These are phyloP conservation scores for Barbatosphaeria neglecta DNA, from an alignment of 495 filamentous ascomycete genomes.

Conservation along the genomic window DNA sequence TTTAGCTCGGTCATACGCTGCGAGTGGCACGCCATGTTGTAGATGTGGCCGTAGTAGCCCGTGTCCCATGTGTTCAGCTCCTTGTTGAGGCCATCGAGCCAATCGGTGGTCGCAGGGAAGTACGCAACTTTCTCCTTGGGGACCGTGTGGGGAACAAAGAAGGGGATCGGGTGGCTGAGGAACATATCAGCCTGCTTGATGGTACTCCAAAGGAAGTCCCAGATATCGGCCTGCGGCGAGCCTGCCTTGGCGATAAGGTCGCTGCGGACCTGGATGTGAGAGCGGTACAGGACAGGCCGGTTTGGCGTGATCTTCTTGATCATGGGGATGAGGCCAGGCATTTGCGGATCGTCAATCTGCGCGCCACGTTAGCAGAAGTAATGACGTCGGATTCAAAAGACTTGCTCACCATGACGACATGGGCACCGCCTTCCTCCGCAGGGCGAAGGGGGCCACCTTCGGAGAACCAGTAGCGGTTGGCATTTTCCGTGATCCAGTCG, in stretches of 20 bases:
- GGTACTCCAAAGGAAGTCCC: slow-evolving; percentile 65
- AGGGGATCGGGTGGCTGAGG: slow-evolving; percentile 70
- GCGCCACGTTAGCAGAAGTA: slow-evolving; percentile 5
- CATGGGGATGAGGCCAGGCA: slow-evolving; percentile 70
- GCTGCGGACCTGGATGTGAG: slow-evolving; percentile 74
- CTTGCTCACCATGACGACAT: slow-evolving; percentile 55
- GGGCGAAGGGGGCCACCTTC: slow-evolving; percentile 56
- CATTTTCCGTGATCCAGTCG: slow-evolving; percentile 71
- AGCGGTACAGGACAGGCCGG: slow-evolving; percentile 71
- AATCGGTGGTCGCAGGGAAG: slow-evolving; percentile 78
- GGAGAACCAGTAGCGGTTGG: slow-evolving; percentile 63
- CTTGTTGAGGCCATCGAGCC: slow-evolving; percentile 86
- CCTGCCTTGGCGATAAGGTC: slow-evolving; percentile 54
- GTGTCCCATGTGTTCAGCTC: slow-evolving; percentile 59
- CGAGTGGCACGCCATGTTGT: slow-evolving; percentile 52
- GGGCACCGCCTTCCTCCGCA: slow-evolving; percentile 60
- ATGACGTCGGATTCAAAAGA: background rate
- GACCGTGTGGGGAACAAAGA: slow-evolving; percentile 64
- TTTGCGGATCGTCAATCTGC: slow-evolving; percentile 74
- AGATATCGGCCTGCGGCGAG: slow-evolving; percentile 61
- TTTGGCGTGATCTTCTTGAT: slow-evolving; percentile 60
- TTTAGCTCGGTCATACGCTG: slow-evolving; percentile 50
- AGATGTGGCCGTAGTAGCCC: slow-evolving; percentile 64
- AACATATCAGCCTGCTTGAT: slow-evolving; percentile 67
- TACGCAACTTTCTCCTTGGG: slow-evolving; percentile 58